Evolutionary conservation across 2,329 filamentous ascomycete species (phyloP), one percentile per base, ranked within the genome.

Genomic region (Alternaria gansuensis): DNA sequence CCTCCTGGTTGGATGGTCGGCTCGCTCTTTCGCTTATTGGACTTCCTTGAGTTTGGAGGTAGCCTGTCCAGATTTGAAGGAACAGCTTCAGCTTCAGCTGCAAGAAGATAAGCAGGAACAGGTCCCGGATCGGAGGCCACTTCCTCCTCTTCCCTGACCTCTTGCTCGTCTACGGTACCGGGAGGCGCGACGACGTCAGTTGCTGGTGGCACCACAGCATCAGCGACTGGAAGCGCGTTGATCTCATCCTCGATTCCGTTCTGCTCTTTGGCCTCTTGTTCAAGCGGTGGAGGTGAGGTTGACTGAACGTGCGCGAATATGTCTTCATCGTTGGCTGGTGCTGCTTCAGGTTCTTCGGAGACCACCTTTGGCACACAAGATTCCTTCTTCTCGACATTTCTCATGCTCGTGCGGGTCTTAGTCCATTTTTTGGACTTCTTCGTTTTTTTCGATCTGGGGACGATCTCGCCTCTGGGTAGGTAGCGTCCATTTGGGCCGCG

Each of bases 21-120:
- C 29, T 67, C 64, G 33, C 60, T 69, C 46, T 67, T 69, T n/a
- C 67, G 61, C 39, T 70, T 72, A 21, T 54, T 58, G 10, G 51
- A 34, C 9, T 24, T 43, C 2, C 55, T 41, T 11, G 54, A 60
- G 26, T 45, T 57, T 23, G 67, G 60, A 24, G 69, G 68, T 10
- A 69, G 55, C 43, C 57, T 61, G 50, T 71, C 68, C 26, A 72
- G 50, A 8, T 63, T 72, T 3, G 68, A 66, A 7, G 48, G 39
- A 11, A 70, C 51, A 3, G 64, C 54, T 11, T 70, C 66, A 21
- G 68, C 60, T 44, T 67, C 63, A 10, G 61, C 68, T 13, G 69
- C 69, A 31, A 67, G 64, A 13, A 57, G 56, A n/a, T 37, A 60
- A 4, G 52, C 29, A 31, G 46, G 23, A 13, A 51, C 29, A 36